Percentiles rank a stretch among this genome's conserved stretches.
Conservation (phyloP, 352 stramenopile genomes). For the Plasmopara muralis region DNA sequence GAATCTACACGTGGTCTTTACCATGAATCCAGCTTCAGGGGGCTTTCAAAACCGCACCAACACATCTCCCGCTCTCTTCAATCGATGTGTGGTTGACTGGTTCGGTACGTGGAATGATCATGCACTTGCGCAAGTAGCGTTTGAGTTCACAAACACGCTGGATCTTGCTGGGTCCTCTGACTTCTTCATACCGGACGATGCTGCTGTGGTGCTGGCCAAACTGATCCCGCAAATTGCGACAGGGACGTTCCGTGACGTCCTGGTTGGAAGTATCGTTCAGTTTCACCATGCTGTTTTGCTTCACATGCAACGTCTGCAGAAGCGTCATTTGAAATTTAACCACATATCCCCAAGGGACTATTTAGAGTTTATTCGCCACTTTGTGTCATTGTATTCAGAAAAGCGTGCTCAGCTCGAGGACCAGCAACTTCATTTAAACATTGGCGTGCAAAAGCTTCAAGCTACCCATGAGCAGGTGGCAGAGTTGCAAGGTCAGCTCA, state of each 20-base stretch:
- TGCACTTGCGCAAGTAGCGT: conserved; percentile 97
- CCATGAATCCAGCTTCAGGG: conserved; percentile 98
- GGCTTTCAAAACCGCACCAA: conserved; percentile 96
- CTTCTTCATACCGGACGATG: conserved; percentile 45
- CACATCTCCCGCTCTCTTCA: conserved; percentile 99
- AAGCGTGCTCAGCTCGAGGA: conserved; percentile 91
- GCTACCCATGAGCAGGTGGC: conserved; percentile 98
- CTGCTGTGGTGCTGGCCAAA: conserved; percentile 40
- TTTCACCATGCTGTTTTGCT: conserved; percentile 82
- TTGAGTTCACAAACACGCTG: conserved; percentile 94
- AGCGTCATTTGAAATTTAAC: conserved; percentile 84
- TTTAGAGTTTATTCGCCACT: conserved; percentile 90
- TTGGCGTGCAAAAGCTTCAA: conserved; percentile 96
- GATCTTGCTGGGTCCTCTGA: conserved; percentile 90
- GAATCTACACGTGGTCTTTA: conserved; percentile 99
- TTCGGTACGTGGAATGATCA: conserved; percentile 99
- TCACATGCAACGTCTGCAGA: conserved; percentile 81
- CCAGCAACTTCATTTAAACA: conserved; percentile 97
- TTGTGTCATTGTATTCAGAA: conserved; percentile 87
- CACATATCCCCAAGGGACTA: conserved; percentile 90
- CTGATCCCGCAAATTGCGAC: conserved; percentile 68
- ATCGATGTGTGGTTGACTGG: conserved; percentile 99
- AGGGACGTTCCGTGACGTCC: conserved; percentile 64
- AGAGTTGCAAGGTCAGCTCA: conserved; percentile 86
- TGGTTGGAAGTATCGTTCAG: conserved; percentile 82